Conservation (phyloP, 2,329 filamentous ascomycete species). For the Paraconiothyrium brasiliense region DNA sequence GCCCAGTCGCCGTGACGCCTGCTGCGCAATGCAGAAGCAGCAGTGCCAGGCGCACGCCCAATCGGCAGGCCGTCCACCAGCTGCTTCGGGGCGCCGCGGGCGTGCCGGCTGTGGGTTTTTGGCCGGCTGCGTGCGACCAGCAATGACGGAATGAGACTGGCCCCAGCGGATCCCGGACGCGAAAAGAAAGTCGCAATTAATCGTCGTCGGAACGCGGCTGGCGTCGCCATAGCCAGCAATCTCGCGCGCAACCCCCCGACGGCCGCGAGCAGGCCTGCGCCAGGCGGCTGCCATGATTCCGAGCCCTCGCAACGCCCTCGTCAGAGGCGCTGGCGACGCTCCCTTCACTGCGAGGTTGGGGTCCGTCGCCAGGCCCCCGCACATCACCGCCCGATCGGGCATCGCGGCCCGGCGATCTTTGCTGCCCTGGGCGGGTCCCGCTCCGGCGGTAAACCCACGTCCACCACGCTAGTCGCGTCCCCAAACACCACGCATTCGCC, state of each 20-base stretch:
- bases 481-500: slow-evolving; percentile 8
- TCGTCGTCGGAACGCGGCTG: slow-evolving; percentile 16
- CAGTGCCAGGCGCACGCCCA: slow-evolving; percentile 14
- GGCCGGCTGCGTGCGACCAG: slow-evolving; percentile 8
- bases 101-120: slow-evolving; percentile 15
- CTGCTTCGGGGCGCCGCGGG: slow-evolving; percentile 7
- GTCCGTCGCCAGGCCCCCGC: slow-evolving; percentile 1
- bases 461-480: background rate
- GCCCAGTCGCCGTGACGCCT: background rate
- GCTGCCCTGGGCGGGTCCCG: slow-evolving; percentile 1
- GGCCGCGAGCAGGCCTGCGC: background rate
- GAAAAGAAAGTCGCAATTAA: slow-evolving; percentile 18
- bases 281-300: background rate
- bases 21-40: background rate
- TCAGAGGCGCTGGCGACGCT: background rate
- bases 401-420: background rate
- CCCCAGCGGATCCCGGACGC: slow-evolving; percentile 12
- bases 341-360: background rate
- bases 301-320: background rate
- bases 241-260: slow-evolving; percentile 1
- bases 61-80: background rate
- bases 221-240: slow-evolving; percentile 12
- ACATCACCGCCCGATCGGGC: slow-evolving; percentile 1
- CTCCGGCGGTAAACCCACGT: slow-evolving; percentile 12
- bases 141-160: slow-evolving; percentile 14